A percentile compares a stretch with the other conserved stretches of the same genome.
These are phyloP conservation scores for Nigrospora sphaerica DNA, from an alignment of 2,329 filamentous ascomycete species.

Conservation along the genomic window DNA sequence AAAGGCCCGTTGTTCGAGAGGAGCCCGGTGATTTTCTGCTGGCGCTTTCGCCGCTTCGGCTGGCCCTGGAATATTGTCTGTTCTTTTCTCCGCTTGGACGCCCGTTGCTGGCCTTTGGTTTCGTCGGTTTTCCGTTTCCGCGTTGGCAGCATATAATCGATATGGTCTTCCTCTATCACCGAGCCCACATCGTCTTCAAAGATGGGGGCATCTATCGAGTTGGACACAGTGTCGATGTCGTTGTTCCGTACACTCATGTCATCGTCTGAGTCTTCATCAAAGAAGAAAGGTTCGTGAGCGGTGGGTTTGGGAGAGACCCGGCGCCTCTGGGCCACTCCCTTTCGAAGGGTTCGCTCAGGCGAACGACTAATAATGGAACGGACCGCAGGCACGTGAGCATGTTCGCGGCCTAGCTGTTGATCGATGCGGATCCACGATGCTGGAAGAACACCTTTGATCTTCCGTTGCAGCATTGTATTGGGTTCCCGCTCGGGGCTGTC, in stretches of 20 bases:
- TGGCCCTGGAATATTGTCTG: slow-evolving; percentile 23
- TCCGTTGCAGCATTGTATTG: slow-evolving; percentile 7
- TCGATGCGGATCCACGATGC: slow-evolving; percentile 62
- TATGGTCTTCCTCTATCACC: slow-evolving; percentile 41
- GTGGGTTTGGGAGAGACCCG: slow-evolving; percentile 21
- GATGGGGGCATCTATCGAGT: slow-evolving; percentile 6
- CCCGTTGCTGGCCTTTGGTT: slow-evolving; percentile 12
- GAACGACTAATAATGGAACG: slow-evolving; percentile 24
- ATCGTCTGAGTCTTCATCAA: slow-evolving; percentile 42
- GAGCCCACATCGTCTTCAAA: slow-evolving; percentile 29
- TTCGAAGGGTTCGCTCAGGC: slow-evolving; percentile 29
- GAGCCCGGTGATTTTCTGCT: slow-evolving; percentile 21
- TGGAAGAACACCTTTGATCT: slow-evolving; percentile 55
- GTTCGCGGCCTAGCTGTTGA: slow-evolving; percentile 31
- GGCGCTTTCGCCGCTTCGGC: slow-evolving; percentile 14
- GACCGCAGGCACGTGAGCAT: slow-evolving; percentile 17
- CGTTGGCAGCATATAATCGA: slow-evolving; percentile 43
- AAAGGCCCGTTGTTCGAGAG: background rate
- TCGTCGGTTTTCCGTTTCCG: slow-evolving; percentile 30
- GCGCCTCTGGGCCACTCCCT: slow-evolving; percentile 43
- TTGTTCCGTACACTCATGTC: slow-evolving; percentile 17
- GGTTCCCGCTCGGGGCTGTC: slow-evolving; percentile 18
- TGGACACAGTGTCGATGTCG: slow-evolving; percentile 4
- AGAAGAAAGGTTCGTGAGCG: slow-evolving; percentile 27
- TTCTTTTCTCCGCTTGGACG: slow-evolving; percentile 20